Base-by-base conservation (phyloP, 768 basidiomycete species). In the Plicaturopsis crispa region DNA sequence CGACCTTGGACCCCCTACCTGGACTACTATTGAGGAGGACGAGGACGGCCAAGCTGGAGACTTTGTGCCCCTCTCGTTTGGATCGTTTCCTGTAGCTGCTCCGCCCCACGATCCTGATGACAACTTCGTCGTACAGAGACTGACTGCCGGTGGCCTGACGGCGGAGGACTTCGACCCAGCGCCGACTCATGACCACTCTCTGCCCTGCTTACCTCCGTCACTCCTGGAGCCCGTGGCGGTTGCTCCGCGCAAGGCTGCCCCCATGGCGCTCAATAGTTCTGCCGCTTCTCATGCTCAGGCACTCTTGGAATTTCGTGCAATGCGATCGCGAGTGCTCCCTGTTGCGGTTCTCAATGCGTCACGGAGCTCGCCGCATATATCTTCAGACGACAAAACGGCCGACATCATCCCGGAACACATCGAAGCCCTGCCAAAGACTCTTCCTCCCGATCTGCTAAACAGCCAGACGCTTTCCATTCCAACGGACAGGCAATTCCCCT, bases 381-480 rank as follows among this genome's bases (percentile, higher is more conserved):
- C n/a, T n/a, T n/a, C n/a, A n/a, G 36, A 38, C 12, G 8, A 23
- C 24, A 14, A 38, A 20, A 13, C 36, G 2, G 4, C 5, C 14
- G 16, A 11, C 8, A n/a, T 8, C 36, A 35, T 32, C n/a, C 36
- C 14, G 35, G 12, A 30, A 19, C 28, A n/a, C n/a, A 30, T 10
- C 14, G 14, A 38, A 8, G 31, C 38, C 17, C 50, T 54, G 33
- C 53, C 45, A 12, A n/a, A n/a, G n/a, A 49, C 23, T 33, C 46
- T 61, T 14, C 73, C 75, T 7, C 48, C 54, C 24, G 67, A 69
- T 23, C 44, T 78, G 12, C 58, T 62, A 35, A 66, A 69, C 36
- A 41, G 49, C 24, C 62, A 65, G 42, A 79, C 78, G 12, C 52
- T 80, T 20, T 51, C 51, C 26, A 53, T 72, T 30, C 68, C 71